Base-by-base conservation (phyloP, 73 alveolate species). In the Effrenium voratum region DNA sequence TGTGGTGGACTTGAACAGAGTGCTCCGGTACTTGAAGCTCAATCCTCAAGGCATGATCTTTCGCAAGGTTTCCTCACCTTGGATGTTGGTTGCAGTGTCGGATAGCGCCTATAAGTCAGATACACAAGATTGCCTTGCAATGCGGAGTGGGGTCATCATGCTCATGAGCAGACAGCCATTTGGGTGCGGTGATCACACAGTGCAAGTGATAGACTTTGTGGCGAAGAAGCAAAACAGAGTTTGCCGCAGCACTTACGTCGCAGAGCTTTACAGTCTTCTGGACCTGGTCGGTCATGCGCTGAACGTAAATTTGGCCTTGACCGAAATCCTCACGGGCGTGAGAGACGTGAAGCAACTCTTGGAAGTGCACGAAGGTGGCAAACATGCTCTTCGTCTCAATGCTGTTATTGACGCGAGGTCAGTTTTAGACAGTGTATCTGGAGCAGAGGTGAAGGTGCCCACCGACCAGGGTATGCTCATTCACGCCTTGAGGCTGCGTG, bases 151-250 rank as follows among this genome's bases (percentile, higher is more conserved):
- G 16, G 4, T 85, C 0, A 44, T 85, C 16, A 47, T 57, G 13
- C 45, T 85, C 3, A 47, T 68, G 38, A 45, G 26, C 63, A 30
- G 68, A 19, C 63, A 38, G 16, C 46, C 46, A 41, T 82, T 82
- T 16, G 43, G 10, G 15, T 46, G 34, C 3, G 91, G 91, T 47
- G 43, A 22, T 6, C 43, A 80, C 59, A 40, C 12, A 41, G 6
- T 84, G 30, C 93, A 84, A 38, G 57, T 84, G 15, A 5, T 84
- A 13, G 93, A 55, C 43, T 84, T 36, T 43, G 40, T 84, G 28
- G n/a, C 80, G 0, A 84, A 84, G 93, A 84, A 84, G 57, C 93
- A 84, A 80, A n/a, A 77, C 1, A 12, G 93, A 2, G 80, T 84
- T 34, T 26, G 50, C 30, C 36, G 93, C 3, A 10, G 38, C 28